These are phyloP conservation scores for Eucalyptus regnans DNA, from an alignment of 345 rosid genomes.

Conservation along the genomic window DNA sequence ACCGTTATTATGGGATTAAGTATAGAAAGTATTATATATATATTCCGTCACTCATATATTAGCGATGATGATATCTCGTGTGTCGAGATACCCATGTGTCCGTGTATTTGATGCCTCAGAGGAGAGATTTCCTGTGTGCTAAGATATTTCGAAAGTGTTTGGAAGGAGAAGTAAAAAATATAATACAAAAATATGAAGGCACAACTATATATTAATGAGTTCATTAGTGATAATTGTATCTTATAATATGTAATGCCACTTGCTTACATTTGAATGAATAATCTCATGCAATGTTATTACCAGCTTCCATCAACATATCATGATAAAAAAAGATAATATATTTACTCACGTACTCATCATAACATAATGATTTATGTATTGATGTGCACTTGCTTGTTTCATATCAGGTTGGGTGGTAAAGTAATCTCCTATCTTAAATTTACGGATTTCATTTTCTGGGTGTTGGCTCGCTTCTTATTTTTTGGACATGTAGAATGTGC, in stretches of 20 bases:
- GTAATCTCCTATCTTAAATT: not conserved
- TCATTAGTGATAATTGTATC: too few species aligned
- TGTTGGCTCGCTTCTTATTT: not conserved
- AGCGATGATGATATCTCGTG: too few species aligned
- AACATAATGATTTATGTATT: not conserved
- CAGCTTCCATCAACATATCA: rapidly evolving
- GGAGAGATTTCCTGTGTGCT: not conserved
- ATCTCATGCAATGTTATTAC: not conserved
- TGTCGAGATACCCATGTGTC: too few species aligned
- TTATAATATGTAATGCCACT: too few species aligned
- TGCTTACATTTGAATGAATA: not conserved
- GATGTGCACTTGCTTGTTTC: not conserved
- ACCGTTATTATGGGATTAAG: too few species aligned
- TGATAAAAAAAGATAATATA: not conserved
- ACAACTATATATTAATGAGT: too few species aligned
- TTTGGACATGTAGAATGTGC: not conserved
- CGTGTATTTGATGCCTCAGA: too few species aligned
- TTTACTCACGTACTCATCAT: not conserved
- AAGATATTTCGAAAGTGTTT: not conserved
- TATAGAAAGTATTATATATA: too few species aligned
- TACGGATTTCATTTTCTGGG: not conserved
- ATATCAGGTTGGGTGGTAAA: rapidly evolving
- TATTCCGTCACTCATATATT: too few species aligned
- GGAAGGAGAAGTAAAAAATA: not conserved
- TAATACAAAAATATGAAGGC: not conserved